These are phyloP conservation scores for Trichoderma sp. DNA, from an alignment of 2,329 filamentous ascomycete species.

Conservation along the genomic window DNA sequence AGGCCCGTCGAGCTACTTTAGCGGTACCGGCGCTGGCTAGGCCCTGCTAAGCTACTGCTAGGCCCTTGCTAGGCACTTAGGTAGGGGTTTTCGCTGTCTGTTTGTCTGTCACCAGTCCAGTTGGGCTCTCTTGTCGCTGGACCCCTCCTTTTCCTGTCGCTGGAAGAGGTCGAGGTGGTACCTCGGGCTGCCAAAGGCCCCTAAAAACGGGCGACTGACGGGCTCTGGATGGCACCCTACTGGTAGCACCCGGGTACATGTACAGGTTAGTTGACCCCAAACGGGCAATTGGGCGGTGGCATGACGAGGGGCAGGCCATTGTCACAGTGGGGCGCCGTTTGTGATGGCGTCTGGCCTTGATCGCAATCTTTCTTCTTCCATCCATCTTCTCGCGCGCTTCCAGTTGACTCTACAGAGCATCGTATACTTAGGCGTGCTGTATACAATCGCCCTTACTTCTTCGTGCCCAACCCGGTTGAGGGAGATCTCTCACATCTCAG, in stretches of 20 bases:
- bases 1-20: not conserved
- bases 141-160: not conserved
- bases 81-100: not conserved
- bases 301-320: not conserved
- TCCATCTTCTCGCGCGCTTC: not conserved
- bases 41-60: not conserved
- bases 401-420: not conserved
- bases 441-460: not conserved
- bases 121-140: not conserved
- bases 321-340: constrained; percentile 11
- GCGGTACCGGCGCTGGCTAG: not conserved
- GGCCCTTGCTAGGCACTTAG: not conserved
- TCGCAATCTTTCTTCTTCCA: not conserved
- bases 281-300: constrained; percentile 14
- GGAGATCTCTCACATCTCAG: not conserved
- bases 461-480: not conserved
- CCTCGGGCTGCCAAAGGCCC: not conserved
- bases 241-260: not conserved
- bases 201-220: not conserved
- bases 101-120: not conserved
- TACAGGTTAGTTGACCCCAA: not conserved
- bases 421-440: no score
- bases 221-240: not conserved
- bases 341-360: not conserved
- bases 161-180: not conserved